A percentile compares a stretch with the other conserved stretches of the same genome.
These are phyloP conservation scores for Wickerhamiella slavikovae DNA, from an alignment of 805 yeast genomes.

Conservation along the genomic window DNA sequence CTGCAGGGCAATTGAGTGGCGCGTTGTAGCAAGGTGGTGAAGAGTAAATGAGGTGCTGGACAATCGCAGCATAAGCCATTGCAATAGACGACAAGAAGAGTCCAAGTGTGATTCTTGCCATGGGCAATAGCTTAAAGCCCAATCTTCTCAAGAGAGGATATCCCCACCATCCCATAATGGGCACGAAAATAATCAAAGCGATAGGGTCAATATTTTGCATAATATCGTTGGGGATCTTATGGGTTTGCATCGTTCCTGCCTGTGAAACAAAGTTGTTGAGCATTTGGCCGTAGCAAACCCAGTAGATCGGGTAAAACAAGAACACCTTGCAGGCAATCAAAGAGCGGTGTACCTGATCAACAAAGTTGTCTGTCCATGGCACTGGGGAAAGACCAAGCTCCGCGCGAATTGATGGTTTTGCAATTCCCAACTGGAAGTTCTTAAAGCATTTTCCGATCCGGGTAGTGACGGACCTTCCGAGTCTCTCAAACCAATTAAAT, in stretches of 20 bases:
- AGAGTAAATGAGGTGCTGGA: constrained; percentile 46
- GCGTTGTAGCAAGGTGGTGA: constrained; percentile 55
- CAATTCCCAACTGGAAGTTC: constrained; percentile 24
- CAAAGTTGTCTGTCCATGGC: constrained; percentile 48
- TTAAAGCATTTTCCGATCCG: constrained; percentile 2
- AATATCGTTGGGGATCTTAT: constrained; percentile 65
- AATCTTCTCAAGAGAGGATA: constrained; percentile 32
- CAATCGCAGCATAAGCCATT: constrained; percentile 58
- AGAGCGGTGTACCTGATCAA: constrained; percentile 50
- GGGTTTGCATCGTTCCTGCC: constrained; percentile 53
- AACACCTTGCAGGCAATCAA: constrained; percentile 55
- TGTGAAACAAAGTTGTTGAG: constrained; percentile 50
- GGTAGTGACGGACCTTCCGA: constrained; percentile 1
- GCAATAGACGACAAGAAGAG: constrained; percentile 43
- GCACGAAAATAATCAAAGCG: constrained; percentile 58
- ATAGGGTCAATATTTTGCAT: constrained; percentile 58
- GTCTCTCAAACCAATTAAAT: constrained; percentile 5
- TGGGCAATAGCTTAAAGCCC: constrained; percentile 40
- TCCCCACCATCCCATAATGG: constrained; percentile 39
- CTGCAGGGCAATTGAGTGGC: constrained; percentile 14
- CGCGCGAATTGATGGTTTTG: constrained; percentile 36
- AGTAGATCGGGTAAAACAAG: constrained; percentile 47
- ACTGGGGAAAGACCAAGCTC: constrained; percentile 21
- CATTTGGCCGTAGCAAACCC: constrained; percentile 61
- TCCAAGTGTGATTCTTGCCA: constrained; percentile 51